These are phyloP conservation scores for Diaporthe australafricana DNA, from an alignment of 2,329 filamentous ascomycete genomes.

Conservation along the genomic window DNA sequence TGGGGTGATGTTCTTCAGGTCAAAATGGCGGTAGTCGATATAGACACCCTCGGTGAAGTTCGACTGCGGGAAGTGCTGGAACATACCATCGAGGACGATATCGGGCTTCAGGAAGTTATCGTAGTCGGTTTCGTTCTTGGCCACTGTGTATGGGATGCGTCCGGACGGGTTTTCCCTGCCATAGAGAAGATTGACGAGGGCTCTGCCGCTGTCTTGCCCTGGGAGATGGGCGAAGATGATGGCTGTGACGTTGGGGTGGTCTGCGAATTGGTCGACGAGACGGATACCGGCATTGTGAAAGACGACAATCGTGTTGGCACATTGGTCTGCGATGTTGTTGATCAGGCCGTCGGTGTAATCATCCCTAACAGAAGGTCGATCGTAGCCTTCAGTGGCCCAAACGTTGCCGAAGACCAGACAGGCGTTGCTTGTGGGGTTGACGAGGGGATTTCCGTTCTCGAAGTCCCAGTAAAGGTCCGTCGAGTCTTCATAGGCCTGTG, in stretches of 20 bases:
- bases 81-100: conserved; percentile 64
- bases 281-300: conserved; percentile 74
- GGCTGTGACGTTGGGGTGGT: conserved; percentile 73
- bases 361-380: conserved; percentile 72
- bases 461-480: conserved; percentile 73
- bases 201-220: conserved; percentile 70
- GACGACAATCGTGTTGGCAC: conserved; percentile 72
- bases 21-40: conserved; percentile 68
- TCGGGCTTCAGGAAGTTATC: conserved; percentile 55
- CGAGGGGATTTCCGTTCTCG: conserved; percentile 56
- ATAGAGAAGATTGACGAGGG: conserved; percentile 67
- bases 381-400: conserved; percentile 79
- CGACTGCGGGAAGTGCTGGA: conserved; percentile 63
- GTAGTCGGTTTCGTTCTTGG: conserved; percentile 67
- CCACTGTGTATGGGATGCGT: conserved; percentile 71
- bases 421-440: conserved; percentile 66
- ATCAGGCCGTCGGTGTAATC: conserved; percentile 72
- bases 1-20: conserved; percentile 58
- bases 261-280: conserved; percentile 70
- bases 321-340: conserved; percentile 66
- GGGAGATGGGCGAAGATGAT: conserved; percentile 74
- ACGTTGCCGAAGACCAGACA: conserved; percentile 77
- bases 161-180: conserved; percentile 68
- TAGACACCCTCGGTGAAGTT: conserved; percentile 64
- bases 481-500: conserved; percentile 64